Base-by-base conservation (phyloP, 1,284 basidiomycete species). In the Cryptococcus amylolentus region DNA sequence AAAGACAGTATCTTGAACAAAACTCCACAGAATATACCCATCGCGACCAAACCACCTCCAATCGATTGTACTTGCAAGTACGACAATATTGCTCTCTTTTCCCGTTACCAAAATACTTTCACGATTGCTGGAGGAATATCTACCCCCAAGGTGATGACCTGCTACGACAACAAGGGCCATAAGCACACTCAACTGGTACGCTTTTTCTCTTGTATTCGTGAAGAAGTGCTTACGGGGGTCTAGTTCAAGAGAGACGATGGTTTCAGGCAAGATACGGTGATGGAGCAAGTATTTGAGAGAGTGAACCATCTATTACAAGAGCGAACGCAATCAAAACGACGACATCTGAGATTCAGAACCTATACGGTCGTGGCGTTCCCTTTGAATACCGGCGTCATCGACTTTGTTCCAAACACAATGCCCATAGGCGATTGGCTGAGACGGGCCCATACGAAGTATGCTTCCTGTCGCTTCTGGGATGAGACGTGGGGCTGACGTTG, bases 231-330 rank as follows among this genome's bases (percentile, higher is more conserved):
- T n/a, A 41, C n/a, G 35, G 3, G n/a, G 28, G 46, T 12, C 3
- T 38, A 97, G 91, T 96, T 94, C 80, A 98, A 98, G 75, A 89
- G 90, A 12, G 83, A 87, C 18, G 93, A 97, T 65, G 95, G 98
- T 69, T 77, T 96, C 37, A 86, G 95, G 31, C 96, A 98, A 76
- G 95, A 98, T 72, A 94, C 95, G 0, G 91, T 98, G 47, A 97
- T 98, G 94, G 92, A 97, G 71, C 96, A 98, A 77, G 91, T 97
- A 2, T 98, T 98, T 69, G 85, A 86, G 35, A 81, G 98, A 43
- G 88, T 93, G 54, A 98, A 98, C 62, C 79, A 83, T 4, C 82
- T 97, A 1, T 82, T 98, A 7, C 68, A 71, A 9, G 81, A 81
- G 12, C 91, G 98, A 72, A 81, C 85, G 27, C 84, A 88, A 60